These are phyloP conservation scores for Colletotrichum sublineola DNA, from an alignment of 2,329 filamentous ascomycete genomes.

Conservation along the genomic window DNA sequence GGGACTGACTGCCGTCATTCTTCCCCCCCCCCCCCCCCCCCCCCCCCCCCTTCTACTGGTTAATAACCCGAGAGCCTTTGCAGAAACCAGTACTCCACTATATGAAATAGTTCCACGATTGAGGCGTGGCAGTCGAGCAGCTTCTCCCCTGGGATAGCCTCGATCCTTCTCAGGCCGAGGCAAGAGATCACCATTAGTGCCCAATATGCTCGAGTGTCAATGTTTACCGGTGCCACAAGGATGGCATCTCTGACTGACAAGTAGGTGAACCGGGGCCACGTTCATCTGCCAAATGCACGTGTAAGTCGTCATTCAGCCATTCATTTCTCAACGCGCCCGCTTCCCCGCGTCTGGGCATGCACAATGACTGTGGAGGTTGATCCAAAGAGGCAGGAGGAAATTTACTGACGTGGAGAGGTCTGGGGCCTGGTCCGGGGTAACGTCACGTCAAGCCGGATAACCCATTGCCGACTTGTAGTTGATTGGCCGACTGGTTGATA, in stretches of 20 bases:
- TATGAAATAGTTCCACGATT: not conserved
- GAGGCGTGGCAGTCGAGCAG: not conserved
- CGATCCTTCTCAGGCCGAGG: no score
- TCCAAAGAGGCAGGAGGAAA: conserved; percentile 9
- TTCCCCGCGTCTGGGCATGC: conserved; percentile 20
- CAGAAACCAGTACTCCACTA: not conserved
- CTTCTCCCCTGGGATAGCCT: not conserved
- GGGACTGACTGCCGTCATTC: not conserved
- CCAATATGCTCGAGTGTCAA: not conserved
- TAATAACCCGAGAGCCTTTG: not conserved
- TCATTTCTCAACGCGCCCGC: conserved; percentile 1
- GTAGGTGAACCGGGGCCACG: not conserved
- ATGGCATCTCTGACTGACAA: not conserved
- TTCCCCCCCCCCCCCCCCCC: not conserved
- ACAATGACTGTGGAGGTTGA: conserved; percentile 17
- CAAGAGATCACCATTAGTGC: no score
- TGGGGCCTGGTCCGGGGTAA: not conserved
- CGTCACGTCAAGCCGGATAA: not conserved
- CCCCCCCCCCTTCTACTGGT: not conserved
- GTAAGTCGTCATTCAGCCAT: not conserved
- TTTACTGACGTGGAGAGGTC: not conserved
- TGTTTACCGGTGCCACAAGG: not conserved
- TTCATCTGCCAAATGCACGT: not conserved
- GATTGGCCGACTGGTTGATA: not conserved
- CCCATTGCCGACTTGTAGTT: conserved; percentile 15